A percentile compares a stretch with the other conserved stretches of the same genome.
Evolutionary conservation across 1,139 yeast genomes (phyloP).

Genomic region (Blastobotrys ciferrii): DNA sequence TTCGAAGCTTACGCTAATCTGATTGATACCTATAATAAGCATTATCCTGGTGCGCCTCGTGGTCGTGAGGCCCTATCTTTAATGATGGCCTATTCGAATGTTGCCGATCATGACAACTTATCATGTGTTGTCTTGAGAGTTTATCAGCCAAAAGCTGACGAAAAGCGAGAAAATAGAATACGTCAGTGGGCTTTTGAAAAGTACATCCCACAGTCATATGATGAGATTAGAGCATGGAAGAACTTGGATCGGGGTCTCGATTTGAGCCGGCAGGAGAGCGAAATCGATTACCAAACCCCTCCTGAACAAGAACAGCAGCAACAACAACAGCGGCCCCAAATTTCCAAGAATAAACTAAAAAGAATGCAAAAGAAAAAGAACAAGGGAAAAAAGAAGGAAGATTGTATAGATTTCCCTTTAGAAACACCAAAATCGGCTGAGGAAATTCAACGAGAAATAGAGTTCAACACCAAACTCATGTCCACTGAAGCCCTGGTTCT

Average conservation of each 20-base stretch:
- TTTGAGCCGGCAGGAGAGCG: conserved; percentile 23
- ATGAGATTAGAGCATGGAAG: conserved; percentile 39
- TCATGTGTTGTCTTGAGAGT: conserved; percentile 42
- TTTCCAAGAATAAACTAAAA: conserved; percentile 43
- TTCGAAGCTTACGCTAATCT: conserved; percentile 42
- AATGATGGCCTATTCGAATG: conserved; percentile 41
- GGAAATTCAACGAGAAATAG: conserved; percentile 28
- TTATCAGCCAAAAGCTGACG: conserved; percentile 27
- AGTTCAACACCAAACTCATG: conserved; percentile 39
- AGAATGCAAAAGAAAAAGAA: conserved; percentile 36
- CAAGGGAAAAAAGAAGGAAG: conserved; percentile 23
- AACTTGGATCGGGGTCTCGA: too few species aligned
- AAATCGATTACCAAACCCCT: conserved; percentile 17
- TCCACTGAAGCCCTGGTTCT: conserved; percentile 45
- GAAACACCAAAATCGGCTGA: conserved; percentile 27
- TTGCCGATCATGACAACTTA: conserved; percentile 36
- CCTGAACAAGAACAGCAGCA: too few species aligned
- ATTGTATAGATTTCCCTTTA: conserved; percentile 23
- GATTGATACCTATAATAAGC: conserved; percentile 38
- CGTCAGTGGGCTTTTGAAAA: conserved; percentile 3
- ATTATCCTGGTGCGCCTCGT: conserved; percentile 40
- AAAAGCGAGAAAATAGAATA: neutral
- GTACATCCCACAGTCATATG: conserved; percentile 22
- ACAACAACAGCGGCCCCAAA: conserved; percentile 14
- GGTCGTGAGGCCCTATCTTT: conserved; percentile 42